Evolutionary conservation across 805 yeast genomes (phyloP), one percentile per base, ranked within the genome.

Genomic region (Yueomyces sinensis): DNA sequence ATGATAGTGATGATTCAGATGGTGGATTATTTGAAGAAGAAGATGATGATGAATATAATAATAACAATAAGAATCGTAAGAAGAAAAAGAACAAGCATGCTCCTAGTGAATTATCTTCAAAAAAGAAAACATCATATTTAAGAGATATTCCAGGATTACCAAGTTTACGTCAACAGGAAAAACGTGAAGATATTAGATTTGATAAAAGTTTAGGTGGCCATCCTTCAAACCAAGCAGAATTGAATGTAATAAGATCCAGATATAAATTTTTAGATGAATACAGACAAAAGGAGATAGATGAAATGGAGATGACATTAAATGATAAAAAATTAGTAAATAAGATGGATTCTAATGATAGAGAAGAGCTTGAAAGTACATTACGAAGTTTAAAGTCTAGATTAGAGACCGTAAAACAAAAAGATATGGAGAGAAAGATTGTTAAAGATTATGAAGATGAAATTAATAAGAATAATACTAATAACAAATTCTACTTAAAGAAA

Each of bases 161-260:
- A 32, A 25, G 27, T 7, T 5, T 25, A 11, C 15, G 15, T 25
- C 13, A 25, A n/a, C 7, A 11, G 11, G 11, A 11, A 20, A 11
- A 20, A 20, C 48, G 55, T 33, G 47, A 50, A 27, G 98, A 91
- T 60, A 78, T 93, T 24, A 67, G 98, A 45, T 91, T 91, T 54
- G 95, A 91, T 56, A 70, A 89, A 3, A 86, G 95, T 0, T 74
- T 74, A 42, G 97, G 97, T 37, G n/a, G n/a, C n/a, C n/a, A n/a
- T n/a, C n/a, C n/a, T n/a, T 7, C 7, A 11, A 25, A n/a, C 13
- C 79, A 74, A 46, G 82, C 91, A 1, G 89, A 87, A 52, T 59
- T 71, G 38, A 61, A 65, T 23, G 65, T 67, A 38, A 70, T 82
- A 14, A 66, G 96, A 40, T 72, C 74, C 47, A 77, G 89, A 49